phyloP scores from a whole-genome alignment of 495 filamentous ascomycete genomes.

The Thermothielavioides terrestris region DNA sequence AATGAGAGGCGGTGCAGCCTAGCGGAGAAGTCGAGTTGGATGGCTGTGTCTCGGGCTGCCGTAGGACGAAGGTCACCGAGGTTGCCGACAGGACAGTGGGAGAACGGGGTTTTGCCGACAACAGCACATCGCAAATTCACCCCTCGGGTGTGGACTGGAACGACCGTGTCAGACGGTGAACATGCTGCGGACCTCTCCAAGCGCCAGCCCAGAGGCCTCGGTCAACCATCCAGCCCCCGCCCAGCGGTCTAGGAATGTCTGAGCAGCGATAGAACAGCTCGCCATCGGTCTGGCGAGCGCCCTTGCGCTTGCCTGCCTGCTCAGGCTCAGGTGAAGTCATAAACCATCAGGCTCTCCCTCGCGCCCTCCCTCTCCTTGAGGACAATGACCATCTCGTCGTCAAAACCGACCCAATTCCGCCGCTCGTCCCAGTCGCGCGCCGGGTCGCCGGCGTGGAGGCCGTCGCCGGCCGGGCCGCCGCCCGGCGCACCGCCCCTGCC shows the following conservation, averaged over 20 bases:
- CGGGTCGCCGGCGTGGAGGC: neutral
- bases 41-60: too few relatives aligned
- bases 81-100: too few relatives aligned
- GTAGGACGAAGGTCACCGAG: too few relatives aligned
- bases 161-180: too few relatives aligned
- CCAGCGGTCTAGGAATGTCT: neutral
- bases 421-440: conserved; percentile 22
- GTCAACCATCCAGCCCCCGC: too few relatives aligned
- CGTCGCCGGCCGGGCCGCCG: neutral
- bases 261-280: neutral
- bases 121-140: too few relatives aligned
- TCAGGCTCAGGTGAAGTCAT: conserved; percentile 69
- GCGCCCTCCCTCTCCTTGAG: conserved; percentile 61
- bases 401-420: conserved; percentile 73
- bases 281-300: too few relatives aligned
- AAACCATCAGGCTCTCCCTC: conserved; percentile 69
- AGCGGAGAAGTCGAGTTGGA: neutral
- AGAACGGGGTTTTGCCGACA: too few relatives aligned
- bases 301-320: too few relatives aligned
- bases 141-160: too few relatives aligned
- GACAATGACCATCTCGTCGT: conserved; percentile 87
- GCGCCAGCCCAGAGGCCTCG: too few relatives aligned
- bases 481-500: conserved; percentile 6
- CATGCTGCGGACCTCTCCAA: too few relatives aligned
- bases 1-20: neutral